Evolutionary conservation across 2,329 filamentous ascomycete species (phyloP), one percentile per base, ranked within the genome.

Genomic region (Dryadomyces quercivorus): DNA sequence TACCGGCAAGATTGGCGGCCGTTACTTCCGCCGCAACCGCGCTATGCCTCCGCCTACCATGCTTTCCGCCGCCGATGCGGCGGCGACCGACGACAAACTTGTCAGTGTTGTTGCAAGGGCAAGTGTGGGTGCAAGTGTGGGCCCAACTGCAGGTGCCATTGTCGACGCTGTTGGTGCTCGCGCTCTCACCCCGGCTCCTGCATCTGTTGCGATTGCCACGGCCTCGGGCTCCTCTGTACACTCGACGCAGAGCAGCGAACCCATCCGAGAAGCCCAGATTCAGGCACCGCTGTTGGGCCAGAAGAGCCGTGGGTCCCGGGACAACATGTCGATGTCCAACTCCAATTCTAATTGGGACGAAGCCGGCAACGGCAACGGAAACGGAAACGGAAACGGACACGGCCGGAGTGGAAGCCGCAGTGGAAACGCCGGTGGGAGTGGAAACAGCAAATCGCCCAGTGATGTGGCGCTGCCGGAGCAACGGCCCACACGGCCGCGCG

Each of bases 401-500:
- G 53, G 53, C 21, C 15, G 40, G 47, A 38, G 53, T 36, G 0
- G 67, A 73, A 18, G 72, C 66, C 1, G 75, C 45, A 34, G 40
- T 31, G 0, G 67, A 72, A n/a, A 3, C 18, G 59, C 61, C 2
- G 59, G 60, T 31, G 63, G 59, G 1, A 60, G 61, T 13, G 61
- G 63, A 3, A 59, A 61, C 21, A 60, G 58, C 5, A 62, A 60
- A 18, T 76, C 73, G 0, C 72, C 72, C 2, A 64, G 69, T 8
- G 2, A 65, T 64, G 13, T 66, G 53, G 50, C 65, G 61, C 10
- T 72, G 0, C 77, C 79, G 0, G 84, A 90, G 54, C 88, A 94
- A 66, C 76, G 88, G 51, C 86, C 88, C 1, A 93, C 88, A 0
- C 74, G 86, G 31, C 86, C 86, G 15, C 72, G 82, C 43, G 88